A percentile compares a stretch with the other conserved stretches of the same genome.
Conservation (phyloP, 768 basidiomycete species). For the Lanmaoa rubissima region DNA sequence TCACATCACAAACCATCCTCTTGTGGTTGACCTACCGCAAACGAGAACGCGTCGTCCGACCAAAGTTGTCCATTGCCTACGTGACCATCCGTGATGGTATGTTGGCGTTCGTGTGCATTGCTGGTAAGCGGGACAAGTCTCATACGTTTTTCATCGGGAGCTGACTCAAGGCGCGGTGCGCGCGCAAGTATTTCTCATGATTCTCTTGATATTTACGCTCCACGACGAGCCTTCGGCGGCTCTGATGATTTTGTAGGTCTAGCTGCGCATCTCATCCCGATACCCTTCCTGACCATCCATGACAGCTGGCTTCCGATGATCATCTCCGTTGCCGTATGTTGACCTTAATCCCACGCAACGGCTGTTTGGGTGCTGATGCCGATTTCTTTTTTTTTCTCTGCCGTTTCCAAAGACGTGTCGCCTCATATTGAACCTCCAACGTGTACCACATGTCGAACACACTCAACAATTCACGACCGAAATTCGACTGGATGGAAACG, state of each 20-base stretch:
- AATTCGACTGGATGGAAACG: slow-evolving; percentile 6
- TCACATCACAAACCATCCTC: slow-evolving; percentile 16
- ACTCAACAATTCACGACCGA: slow-evolving; percentile 17
- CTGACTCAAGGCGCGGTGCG: not conserved
- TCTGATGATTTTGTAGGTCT: slow-evolving; percentile 16
- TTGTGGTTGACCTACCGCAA: slow-evolving; percentile 20
- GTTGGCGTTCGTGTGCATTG: slow-evolving; percentile 11
- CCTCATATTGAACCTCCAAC: slow-evolving; percentile 21
- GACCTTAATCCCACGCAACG: too few species aligned
- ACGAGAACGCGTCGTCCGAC: not conserved
- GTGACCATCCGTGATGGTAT: slow-evolving; percentile 27
- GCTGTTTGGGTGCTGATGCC: not conserved
- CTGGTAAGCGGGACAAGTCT: slow-evolving; percentile 9
- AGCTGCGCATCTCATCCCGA: not conserved
- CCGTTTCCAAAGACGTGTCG: slow-evolving; percentile 10
- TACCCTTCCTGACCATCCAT: not conserved
- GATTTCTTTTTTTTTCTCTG: not conserved
- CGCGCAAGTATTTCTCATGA: slow-evolving; percentile 13
- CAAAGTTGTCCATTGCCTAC: slow-evolving; percentile 6
- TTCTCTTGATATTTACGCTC: slow-evolving; percentile 3
- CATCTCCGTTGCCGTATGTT: slow-evolving; percentile 18
- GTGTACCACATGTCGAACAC: rapidly evolving
- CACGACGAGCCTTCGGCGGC: not conserved
- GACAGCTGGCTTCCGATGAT: slow-evolving; percentile 22
- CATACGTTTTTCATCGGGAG: not conserved